Conservation (phyloP, 768 basidiomycete species). For the Termitomyces titanicus region DNA sequence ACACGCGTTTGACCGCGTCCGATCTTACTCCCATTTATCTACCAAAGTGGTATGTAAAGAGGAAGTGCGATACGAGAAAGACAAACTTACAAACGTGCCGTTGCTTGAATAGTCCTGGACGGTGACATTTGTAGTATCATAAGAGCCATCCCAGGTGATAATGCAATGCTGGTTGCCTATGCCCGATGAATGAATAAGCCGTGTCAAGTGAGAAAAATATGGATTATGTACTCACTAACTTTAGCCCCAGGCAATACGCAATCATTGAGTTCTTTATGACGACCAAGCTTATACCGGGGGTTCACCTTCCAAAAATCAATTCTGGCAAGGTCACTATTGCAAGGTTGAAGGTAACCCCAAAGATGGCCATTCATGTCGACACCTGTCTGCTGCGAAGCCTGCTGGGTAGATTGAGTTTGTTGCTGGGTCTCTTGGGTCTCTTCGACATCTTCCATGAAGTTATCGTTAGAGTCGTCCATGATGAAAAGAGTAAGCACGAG, state of each 20-base stretch:
- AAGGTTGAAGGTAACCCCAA: slow-evolving; percentile 74
- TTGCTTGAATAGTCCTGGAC: slow-evolving; percentile 65
- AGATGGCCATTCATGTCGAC: slow-evolving; percentile 38
- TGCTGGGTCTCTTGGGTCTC: slow-evolving; percentile 29
- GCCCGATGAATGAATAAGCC: neutral
- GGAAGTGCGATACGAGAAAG: neutral
- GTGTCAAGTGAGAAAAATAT: neutral
- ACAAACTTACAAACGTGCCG: slow-evolving; percentile 60
- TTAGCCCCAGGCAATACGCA: slow-evolving; percentile 65
- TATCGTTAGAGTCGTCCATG: slow-evolving; percentile 13
- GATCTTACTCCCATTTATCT: slow-evolving; percentile 71
- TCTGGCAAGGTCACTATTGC: slow-evolving; percentile 44
- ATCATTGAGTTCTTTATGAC: slow-evolving; percentile 43
- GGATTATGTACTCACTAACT: slow-evolving; percentile 56
- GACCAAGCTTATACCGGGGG: slow-evolving; percentile 50
- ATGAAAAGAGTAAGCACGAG: neutral
- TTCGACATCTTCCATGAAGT: slow-evolving; percentile 21
- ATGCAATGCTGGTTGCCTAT: slow-evolving; percentile 58
- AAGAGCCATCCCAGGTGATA: slow-evolving; percentile 57
- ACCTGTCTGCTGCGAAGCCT: slow-evolving; percentile 35
- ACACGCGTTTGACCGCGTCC: slow-evolving; percentile 51
- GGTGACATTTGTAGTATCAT: slow-evolving; percentile 38
- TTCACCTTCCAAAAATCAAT: slow-evolving; percentile 61
- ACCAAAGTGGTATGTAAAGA: neutral
- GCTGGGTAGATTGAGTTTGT: slow-evolving; percentile 44